Percentiles rank a stretch among this genome's conserved stretches.
Conservation (phyloP, 371 early-diverging fungal genomes). For the Mortierella sp. region DNA sequence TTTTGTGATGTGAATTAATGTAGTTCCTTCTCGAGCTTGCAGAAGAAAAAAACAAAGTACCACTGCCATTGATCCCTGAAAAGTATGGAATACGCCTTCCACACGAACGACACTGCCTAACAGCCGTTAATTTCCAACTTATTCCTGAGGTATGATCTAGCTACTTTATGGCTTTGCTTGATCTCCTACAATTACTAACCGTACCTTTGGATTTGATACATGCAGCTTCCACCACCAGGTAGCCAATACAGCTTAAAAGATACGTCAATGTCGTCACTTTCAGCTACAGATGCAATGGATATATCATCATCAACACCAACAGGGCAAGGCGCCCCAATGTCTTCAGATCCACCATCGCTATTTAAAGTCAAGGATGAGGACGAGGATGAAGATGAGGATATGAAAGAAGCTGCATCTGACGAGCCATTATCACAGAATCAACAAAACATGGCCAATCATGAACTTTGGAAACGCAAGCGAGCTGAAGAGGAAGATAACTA, state of each 20-base stretch:
- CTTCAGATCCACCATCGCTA: slow-evolving; percentile 38
- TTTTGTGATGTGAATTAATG: slow-evolving; percentile 47
- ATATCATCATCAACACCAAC: slow-evolving; percentile 10
- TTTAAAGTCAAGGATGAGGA: slow-evolving; percentile 52
- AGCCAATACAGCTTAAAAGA: background rate
- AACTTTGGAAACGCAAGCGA: slow-evolving; percentile 55
- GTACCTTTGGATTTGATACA: background rate
- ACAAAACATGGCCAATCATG: slow-evolving; percentile 51
- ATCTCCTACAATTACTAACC: no score
- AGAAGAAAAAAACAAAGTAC: slow-evolving; percentile 86
- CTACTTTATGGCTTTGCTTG: background rate
- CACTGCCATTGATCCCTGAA: slow-evolving; percentile 91
- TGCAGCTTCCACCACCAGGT: slow-evolving; percentile 45
- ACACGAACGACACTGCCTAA: slow-evolving; percentile 91
- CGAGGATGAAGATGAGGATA: slow-evolving; percentile 44
- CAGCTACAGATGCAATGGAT: background rate
- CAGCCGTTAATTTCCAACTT: slow-evolving; percentile 91
- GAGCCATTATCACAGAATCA: slow-evolving; percentile 37
- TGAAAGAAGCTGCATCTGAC: slow-evolving; percentile 29
- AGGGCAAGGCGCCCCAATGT: background rate
- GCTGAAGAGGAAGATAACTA: slow-evolving; percentile 52
- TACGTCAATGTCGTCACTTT: background rate
- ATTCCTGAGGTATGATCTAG: slow-evolving; percentile 77
- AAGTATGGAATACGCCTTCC: slow-evolving; percentile 93
- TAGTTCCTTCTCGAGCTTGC: slow-evolving; percentile 90